Evolutionary conservation across 331 rosid species (phyloP).

Genomic region (Rosa hybrid): DNA sequence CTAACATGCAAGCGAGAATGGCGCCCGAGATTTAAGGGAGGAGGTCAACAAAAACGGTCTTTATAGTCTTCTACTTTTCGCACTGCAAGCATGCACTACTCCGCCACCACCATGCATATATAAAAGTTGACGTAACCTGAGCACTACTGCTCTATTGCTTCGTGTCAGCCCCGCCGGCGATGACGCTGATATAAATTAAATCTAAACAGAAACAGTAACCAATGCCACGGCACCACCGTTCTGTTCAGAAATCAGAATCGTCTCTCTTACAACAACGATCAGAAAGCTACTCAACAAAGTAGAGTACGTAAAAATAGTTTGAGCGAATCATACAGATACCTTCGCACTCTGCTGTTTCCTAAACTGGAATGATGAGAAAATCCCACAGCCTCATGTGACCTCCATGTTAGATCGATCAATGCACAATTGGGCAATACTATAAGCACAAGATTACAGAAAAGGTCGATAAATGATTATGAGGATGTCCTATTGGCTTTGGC

Average conservation of each 20-base stretch:
- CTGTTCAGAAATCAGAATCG: background rate
- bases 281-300: background rate
- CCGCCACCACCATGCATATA: background rate
- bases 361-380: background rate
- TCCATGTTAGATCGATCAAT: background rate
- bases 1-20: background rate
- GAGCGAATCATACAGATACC: background rate
- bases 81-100: slow-evolving; percentile 12
- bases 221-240: background rate
- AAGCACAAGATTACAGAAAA: background rate
- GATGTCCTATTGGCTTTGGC: slow-evolving; percentile 7
- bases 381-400: background rate
- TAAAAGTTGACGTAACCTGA: background rate
- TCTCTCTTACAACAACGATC: background rate
- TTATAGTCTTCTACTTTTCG: background rate
- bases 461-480: background rate
- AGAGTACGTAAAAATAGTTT: background rate
- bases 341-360: background rate
- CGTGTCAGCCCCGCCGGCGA: background rate
- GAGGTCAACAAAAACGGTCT: slow-evolving; percentile 16
- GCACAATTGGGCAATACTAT: background rate
- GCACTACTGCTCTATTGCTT: background rate
- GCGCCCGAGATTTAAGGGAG: slow-evolving; percentile 11
- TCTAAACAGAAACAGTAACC: background rate
- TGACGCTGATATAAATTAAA: background rate